Evolutionary conservation across 768 basidiomycete species (phyloP).

Genomic region (Pleurotus citrinopileatus): DNA sequence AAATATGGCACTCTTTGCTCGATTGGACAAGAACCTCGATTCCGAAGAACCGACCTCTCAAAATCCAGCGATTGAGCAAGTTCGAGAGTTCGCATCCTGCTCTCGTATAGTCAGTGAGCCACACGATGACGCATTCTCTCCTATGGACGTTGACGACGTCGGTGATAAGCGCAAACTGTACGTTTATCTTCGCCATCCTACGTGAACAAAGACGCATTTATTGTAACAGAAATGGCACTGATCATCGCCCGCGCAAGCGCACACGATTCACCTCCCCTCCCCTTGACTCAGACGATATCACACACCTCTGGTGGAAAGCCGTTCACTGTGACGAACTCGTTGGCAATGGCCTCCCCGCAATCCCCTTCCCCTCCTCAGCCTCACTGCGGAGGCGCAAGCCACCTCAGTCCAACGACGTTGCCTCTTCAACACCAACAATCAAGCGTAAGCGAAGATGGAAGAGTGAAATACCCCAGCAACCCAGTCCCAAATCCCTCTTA

Average conservation of each 20-base stretch:
- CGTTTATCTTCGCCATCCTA: slow-evolving; percentile 16
- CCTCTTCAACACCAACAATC: slow-evolving; percentile 11
- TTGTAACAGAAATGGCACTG: slow-evolving; percentile 30
- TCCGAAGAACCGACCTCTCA: slow-evolving; percentile 13
- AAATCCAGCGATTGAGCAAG: slow-evolving; percentile 20
- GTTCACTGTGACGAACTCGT: slow-evolving; percentile 59
- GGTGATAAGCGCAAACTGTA: slow-evolving; percentile 69
- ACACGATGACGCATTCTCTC: slow-evolving; percentile 24
- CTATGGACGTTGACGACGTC: slow-evolving; percentile 26
- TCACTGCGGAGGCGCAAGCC: slow-evolving; percentile 17
- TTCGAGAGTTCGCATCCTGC: slow-evolving; percentile 33
- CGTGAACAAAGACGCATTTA: not conserved
- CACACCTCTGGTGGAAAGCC: slow-evolving; percentile 75
- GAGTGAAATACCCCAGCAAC: slow-evolving; percentile 15
- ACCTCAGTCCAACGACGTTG: slow-evolving; percentile 9
- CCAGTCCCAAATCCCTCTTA: slow-evolving; percentile 48
- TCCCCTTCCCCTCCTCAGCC: slow-evolving; percentile 38
- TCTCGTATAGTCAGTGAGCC: slow-evolving; percentile 32
- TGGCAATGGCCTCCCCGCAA: slow-evolving; percentile 60
- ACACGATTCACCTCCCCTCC: slow-evolving; percentile 43
- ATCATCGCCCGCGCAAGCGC: slow-evolving; percentile 61
- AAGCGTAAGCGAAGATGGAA: slow-evolving; percentile 33
- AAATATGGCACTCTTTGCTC: slow-evolving; percentile 68
- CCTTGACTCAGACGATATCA: slow-evolving; percentile 37
- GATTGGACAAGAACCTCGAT: slow-evolving; percentile 42